Base-by-base conservation (phyloP, 192 early-diverging fungal species). In the Rhizophagus prolifer region DNA sequence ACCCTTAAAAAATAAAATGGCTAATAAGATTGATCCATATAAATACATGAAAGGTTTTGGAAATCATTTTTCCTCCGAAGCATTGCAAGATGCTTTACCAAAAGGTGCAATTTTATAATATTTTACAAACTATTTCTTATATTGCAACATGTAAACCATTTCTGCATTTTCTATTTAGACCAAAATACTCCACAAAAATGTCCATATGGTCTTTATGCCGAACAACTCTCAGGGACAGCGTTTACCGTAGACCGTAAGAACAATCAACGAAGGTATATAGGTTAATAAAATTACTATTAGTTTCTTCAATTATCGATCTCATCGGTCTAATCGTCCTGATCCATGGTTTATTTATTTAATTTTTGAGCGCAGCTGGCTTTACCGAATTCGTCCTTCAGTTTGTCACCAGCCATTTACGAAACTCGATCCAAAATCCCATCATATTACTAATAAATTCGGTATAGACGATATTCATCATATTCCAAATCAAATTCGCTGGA, bases 111-210 rank as follows among this genome's bases (percentile, higher is more conserved):
- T 68, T 50, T 21, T n/a, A 30, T 46, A 65, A 8, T 7, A 70
- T 38, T 44, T 58, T 36, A 19, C 12, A 14, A 14, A 30, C 54
- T 10, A 34, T 36, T 72, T 21, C 36, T 31, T 14, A 50, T 62
- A 41, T 73, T 31, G n/a, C 13, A 28, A 28, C 38, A 62, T 62
- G 8, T 12, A 74, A 28, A 21, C 59, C 59, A n/a, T 28, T 8
- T 72, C 54, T 21, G 30, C 8, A 38, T 38, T 19, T 50, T 72
- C 14, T 9, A 46, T 47, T n/a, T 65, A 90, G 93, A 88, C 69
- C 95, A 95, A 72, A 98, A 98, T 87, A 91, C 94, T 14, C 97
- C 97, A 14, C 97, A 97, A 81, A 85, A 90, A 59, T 94, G 91
- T 76, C 92, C 95, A 26, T 97, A 94, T 76, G 91, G 91, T 14